Evolutionary conservation across 108 stramenopile genomes (phyloP), one percentile per base, ranked within the genome.

Genomic region (Cyclotella baltica): DNA sequence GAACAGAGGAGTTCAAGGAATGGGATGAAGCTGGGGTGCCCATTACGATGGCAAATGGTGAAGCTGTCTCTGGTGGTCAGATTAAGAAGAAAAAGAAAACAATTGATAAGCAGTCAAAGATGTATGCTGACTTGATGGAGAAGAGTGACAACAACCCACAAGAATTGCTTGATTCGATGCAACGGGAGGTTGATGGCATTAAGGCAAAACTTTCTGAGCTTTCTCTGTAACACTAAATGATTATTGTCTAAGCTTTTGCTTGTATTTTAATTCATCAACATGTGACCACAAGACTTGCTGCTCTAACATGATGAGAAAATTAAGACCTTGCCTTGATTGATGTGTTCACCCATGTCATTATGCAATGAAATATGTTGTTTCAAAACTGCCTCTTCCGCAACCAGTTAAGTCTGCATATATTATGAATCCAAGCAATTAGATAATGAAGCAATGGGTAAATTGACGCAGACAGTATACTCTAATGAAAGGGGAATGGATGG

Each of bases 1-100:
- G 83, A 53, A 86, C 82, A 23, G 82, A 83, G 13, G 85, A 86
- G 50, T 86, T 83, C 46, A 86, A 83, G 36, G 87, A 85, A 56
- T 88, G 77, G 82, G 83, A 85, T 74, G 88, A 88, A 59, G 31
- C 62, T 33, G 83, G 83, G 33, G 79, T 76, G 19, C 83, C 83
- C 4, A 84, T 70, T 43, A 66, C 53, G 10, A 50, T 84, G 75
- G 79, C 83, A 15, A 77, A 58, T 81, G 83, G 83, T 3, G 75
- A 80, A 29, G 58, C 83, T 30, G 75, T 84, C n/a, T 76, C 74
- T 50, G 75, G 69, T 29, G 83, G 83, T 15, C 83, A 84, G 52
- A 25, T 84, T 22, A 84, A 84, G 67, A 84, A 84, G 72, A 84
- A 74, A 66, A 80, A 81, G 48, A 84, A 84, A 62, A 79, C 70